phyloP scores from a whole-genome alignment of 139 green algal species.

The Closterium sp. region DNA sequence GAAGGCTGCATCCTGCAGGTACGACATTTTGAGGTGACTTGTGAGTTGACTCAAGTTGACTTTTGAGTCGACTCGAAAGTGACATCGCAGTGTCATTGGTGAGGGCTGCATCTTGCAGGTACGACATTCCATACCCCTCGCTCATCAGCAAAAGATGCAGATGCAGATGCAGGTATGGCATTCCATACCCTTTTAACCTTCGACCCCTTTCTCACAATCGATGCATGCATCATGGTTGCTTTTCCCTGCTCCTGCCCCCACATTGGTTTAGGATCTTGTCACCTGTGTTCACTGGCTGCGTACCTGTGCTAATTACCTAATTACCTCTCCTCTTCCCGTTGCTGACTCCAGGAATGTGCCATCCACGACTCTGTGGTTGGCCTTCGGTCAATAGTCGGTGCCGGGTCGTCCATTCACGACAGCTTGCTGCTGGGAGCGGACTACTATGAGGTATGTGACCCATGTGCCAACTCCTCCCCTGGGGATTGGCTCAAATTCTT shows the following conservation, averaged over 20 bases:
- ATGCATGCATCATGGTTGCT: too few species aligned
- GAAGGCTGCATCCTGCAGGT: slow-evolving; percentile 60
- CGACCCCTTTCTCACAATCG: background rate
- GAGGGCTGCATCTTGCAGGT: too few species aligned
- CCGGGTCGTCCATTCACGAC: slow-evolving; percentile 65
- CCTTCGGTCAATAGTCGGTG: slow-evolving; percentile 68
- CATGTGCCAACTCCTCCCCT: too few species aligned
- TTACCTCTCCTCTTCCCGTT: background rate
- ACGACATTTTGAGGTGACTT: too few species aligned
- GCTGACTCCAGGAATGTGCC: background rate
- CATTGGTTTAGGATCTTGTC: background rate
- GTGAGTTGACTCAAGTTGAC: too few species aligned
- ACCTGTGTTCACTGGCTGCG: too few species aligned
- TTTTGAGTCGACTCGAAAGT: too few species aligned
- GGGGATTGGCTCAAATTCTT: background rate
- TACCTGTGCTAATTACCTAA: background rate
- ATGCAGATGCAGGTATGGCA: too few species aligned
- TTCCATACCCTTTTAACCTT: background rate
- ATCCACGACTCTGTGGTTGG: slow-evolving; percentile 65
- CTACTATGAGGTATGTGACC: slow-evolving; percentile 55
- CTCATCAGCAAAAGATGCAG: too few species aligned
- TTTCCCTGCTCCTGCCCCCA: too few species aligned
- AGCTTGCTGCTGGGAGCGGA: slow-evolving; percentile 71
- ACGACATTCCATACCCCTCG: too few species aligned
- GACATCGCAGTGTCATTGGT: too few species aligned